Percentiles rank a stretch among this genome's conserved stretches.
These are phyloP conservation scores for Albatrellus ellisii DNA, from an alignment of 768 basidiomycete genomes.

Conservation along the genomic window DNA sequence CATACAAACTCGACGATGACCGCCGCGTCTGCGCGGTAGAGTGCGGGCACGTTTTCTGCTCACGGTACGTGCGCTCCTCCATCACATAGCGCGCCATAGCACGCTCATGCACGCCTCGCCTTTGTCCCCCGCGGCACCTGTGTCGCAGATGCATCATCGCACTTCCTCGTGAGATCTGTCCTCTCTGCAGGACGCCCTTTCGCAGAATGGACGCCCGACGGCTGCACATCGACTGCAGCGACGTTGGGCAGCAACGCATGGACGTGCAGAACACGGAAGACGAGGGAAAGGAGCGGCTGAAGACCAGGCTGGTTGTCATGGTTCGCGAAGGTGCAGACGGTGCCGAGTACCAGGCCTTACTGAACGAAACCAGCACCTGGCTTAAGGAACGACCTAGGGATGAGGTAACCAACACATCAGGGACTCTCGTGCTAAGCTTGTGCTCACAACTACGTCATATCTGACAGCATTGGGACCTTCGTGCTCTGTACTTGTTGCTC, in stretches of 20 bases:
- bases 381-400: constrained; percentile 9
- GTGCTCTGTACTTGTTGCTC: constrained; percentile 12
- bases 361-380: constrained; percentile 11
- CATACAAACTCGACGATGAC: constrained; percentile 10
- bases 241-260: constrained; percentile 1
- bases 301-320: constrained; percentile 10
- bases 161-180: constrained; percentile 9
- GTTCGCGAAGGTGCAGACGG: constrained; percentile 13
- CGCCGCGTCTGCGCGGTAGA: constrained; percentile 15
- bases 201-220: constrained; percentile 9
- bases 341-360: constrained; percentile 10
- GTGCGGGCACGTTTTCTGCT: constrained; percentile 17
- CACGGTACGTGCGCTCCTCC: constrained; percentile 6
- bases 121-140: neutral
- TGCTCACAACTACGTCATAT: neutral
- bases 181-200: constrained; percentile 11
- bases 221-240: constrained; percentile 12
- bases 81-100: constrained; percentile 1
- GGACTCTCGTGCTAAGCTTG: neutral
- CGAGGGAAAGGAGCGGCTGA: constrained; percentile 7
- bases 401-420: constrained; percentile 7
- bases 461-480: constrained; percentile 13
- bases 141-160: constrained; percentile 10
- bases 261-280: constrained; percentile 1
- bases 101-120: neutral